Evolutionary conservation across 2,329 filamentous ascomycete species (phyloP), one percentile per base, ranked within the genome.

Genomic region (Neofusicoccum cordaticola): DNA sequence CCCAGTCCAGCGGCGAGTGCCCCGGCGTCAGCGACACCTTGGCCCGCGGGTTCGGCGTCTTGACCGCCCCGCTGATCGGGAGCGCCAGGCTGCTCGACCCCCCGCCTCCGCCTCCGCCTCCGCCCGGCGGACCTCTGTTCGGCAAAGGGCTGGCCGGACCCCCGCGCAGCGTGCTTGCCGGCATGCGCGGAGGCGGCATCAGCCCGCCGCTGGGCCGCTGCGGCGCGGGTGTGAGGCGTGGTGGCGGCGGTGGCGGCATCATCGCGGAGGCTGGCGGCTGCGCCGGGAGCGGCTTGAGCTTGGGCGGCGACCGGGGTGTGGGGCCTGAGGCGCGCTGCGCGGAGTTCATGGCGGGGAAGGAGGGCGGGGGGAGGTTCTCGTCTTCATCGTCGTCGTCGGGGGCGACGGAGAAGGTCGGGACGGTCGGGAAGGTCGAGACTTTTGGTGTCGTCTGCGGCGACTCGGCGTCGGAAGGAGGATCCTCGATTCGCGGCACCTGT

Each of bases 1-100:
- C 95, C 95, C 95, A 99, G 84, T 99, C 95, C 12, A 99, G 87
- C 0, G 95, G 94, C 2, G 92, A 97, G 81, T 94, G 93, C 37
- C 95, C 94, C 0, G 95, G 95, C n/a, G 88, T 85, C 4, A 99
- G 86, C 8, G 90, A 83, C 4, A 97, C 91, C 72, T 94, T 91
- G 76, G 85, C 79, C 65, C 77, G 80, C 44, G 72, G 72, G 63
- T 78, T 83, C 34, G 77, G 76, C 11, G 78, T 79, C 52, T 77
- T 74, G 53, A 74, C 66, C 9, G 70, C 67, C 35, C 70, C 70
- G 58, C 73, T 70, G 37, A 70, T 65, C 2, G 64, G 66, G 27
- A 63, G 51, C 6, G 72, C 71, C 8, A 82, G 75, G 15, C 82
- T 75, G 53, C 78, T 79, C 69, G 73, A 77, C 67, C 72, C 66